Conservation (phyloP, 306 rosid species). For the Trifolium subterraneum region DNA sequence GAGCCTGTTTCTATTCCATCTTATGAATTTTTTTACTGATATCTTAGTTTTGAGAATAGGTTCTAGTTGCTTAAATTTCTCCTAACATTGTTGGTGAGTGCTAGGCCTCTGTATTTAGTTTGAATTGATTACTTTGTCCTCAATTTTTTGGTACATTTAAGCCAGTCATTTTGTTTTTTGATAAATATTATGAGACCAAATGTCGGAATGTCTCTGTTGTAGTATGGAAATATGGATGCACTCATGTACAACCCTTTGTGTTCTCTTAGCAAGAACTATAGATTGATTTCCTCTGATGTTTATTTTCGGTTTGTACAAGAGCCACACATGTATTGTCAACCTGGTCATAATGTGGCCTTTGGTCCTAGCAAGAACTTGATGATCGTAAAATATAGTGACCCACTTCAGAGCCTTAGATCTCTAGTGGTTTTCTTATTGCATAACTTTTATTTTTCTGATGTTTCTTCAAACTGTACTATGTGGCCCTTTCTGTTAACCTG, state of each 20-base stretch:
- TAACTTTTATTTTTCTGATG: not conserved
- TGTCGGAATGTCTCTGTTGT: conserved; percentile 9
- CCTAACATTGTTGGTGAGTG: not conserved
- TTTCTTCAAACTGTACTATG: conserved; percentile 9
- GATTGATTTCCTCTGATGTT: conserved; percentile 1
- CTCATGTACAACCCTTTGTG: conserved; percentile 2
- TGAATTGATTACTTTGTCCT: conserved; percentile 20
- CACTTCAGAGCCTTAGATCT: conserved; percentile 16
- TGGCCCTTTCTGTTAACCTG: not conserved
- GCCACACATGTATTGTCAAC: conserved; percentile 2
- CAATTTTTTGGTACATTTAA: not conserved
- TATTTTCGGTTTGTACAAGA: conserved; percentile 16
- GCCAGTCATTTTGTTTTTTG: conserved; percentile 6
- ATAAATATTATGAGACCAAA: conserved; percentile 25
- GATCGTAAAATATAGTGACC: conserved; percentile 13
- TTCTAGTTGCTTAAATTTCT: conserved; percentile 3
- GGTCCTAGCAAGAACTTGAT: conserved; percentile 8
- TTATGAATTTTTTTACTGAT: not conserved
- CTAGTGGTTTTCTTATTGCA: not conserved
- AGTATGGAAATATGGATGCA: not conserved
- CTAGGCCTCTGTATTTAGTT: conserved; percentile 18
- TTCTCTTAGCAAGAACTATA: conserved; percentile 15
- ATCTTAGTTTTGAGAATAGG: conserved; percentile 26
- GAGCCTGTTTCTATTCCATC: not conserved
- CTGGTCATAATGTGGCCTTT: conserved; percentile 26